Percentiles rank a stretch among this genome's conserved stretches.
These are phyloP conservation scores for Pelargonium exstipulatum DNA, from an alignment of 441 rosid species.

Conservation along the genomic window DNA sequence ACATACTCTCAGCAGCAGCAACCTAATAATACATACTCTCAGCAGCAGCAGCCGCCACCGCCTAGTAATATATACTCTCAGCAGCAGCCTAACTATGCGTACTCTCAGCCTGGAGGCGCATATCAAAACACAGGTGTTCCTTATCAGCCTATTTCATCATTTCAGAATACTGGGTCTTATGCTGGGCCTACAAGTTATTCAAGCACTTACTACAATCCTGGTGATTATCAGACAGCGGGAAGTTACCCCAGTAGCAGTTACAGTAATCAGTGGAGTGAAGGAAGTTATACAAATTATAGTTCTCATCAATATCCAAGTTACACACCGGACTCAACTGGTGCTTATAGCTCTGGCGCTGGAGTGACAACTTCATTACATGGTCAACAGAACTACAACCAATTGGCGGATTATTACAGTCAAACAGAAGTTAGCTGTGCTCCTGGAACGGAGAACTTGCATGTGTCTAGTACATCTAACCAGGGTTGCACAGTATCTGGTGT, in stretches of 20 bases:
- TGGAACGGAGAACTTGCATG: slow-evolving; percentile 77
- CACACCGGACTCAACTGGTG: slow-evolving; percentile 43
- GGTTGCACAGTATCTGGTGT: slow-evolving; percentile 52
- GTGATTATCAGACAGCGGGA: slow-evolving; percentile 99
- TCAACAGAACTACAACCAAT: slow-evolving; percentile 78
- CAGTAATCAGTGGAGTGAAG: slow-evolving; percentile 68
- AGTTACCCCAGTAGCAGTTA: slow-evolving; percentile 75
- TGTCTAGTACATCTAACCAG: slow-evolving; percentile 45
- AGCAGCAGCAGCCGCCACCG: neutral
- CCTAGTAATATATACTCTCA: slow-evolving; percentile 4
- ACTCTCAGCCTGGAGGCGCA: slow-evolving; percentile 74
- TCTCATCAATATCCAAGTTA: slow-evolving; percentile 66
- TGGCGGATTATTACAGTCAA: slow-evolving; percentile 81
- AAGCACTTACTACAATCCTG: slow-evolving; percentile 96
- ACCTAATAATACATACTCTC: neutral
- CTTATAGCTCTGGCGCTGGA: slow-evolving; percentile 50
- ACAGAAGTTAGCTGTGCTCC: slow-evolving; percentile 97
- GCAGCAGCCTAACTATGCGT: slow-evolving; percentile 8
- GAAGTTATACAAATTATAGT: slow-evolving; percentile 57
- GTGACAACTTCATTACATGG: slow-evolving; percentile 52
- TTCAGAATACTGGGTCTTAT: slow-evolving; percentile 89
- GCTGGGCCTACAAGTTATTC: slow-evolving; percentile 95
- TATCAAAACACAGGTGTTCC: slow-evolving; percentile 98
- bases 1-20: slow-evolving; percentile 31
- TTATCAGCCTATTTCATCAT: slow-evolving; percentile 42